phyloP scores from a whole-genome alignment of 768 basidiomycete genomes.

The Glaciozyma antarctica region DNA sequence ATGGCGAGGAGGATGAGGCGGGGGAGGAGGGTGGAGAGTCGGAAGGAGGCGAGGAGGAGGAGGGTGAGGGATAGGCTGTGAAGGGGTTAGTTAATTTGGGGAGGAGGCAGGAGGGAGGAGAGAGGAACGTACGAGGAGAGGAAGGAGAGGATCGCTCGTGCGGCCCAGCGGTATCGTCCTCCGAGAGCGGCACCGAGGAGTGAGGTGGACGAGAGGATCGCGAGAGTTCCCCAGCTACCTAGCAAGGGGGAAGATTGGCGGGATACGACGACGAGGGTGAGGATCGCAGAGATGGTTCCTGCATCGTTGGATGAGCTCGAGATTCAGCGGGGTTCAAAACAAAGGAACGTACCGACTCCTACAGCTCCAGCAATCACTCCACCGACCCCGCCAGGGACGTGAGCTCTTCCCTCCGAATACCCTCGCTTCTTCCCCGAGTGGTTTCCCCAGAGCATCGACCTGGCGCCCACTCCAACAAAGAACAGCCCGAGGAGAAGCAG shows the following conservation, averaged over 20 bases:
- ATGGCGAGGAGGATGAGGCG: slow-evolving; percentile 13
- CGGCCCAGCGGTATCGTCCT: slow-evolving; percentile 6
- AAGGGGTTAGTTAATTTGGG: not conserved
- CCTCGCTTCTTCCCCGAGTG: slow-evolving; percentile 8
- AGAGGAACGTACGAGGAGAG: not conserved
- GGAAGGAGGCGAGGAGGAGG: slow-evolving; percentile 8
- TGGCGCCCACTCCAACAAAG: not conserved
- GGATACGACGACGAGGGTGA: slow-evolving; percentile 9
- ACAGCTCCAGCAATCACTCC: slow-evolving; percentile 5
- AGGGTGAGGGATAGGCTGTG: slow-evolving; percentile 14
- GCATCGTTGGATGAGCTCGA: not conserved
- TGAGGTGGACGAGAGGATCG: slow-evolving; percentile 3
- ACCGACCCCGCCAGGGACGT: slow-evolving; percentile 17
- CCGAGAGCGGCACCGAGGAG: slow-evolving; percentile 6
- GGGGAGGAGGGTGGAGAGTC: not conserved
- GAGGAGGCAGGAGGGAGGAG: not conserved
- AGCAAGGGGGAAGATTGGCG: not conserved
- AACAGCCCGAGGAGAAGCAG: slow-evolving; percentile 11
- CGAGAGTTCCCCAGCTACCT: slow-evolving; percentile 9
- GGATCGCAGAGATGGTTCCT: slow-evolving; percentile 1
- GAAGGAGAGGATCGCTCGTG: not conserved
- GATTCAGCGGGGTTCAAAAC: not conserved
- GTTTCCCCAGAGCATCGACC: not conserved
- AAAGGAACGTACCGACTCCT: not conserved
- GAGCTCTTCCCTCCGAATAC: slow-evolving; percentile 4